A percentile compares a stretch with the other conserved stretches of the same genome.
These are phyloP conservation scores for Tolypocladium amazonense DNA, from an alignment of 2,329 filamentous ascomycete genomes.

Conservation along the genomic window DNA sequence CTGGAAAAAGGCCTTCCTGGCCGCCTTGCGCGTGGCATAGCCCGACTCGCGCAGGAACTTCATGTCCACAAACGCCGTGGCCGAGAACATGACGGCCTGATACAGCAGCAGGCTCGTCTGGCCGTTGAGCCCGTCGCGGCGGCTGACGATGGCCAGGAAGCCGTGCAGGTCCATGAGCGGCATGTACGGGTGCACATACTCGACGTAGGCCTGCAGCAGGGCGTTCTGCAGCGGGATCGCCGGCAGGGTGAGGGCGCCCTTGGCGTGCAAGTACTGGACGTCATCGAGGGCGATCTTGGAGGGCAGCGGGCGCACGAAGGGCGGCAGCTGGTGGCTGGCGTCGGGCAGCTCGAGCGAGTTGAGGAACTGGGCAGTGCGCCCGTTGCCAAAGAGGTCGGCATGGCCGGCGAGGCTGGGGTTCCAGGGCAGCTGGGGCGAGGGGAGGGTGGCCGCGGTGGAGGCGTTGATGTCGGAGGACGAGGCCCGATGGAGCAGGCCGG, in stretches of 20 bases:
- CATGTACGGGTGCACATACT: conserved; percentile 93
- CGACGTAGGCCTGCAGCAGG: conserved; percentile 69
- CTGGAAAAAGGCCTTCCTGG: conserved; percentile 80
- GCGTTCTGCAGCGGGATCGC: conserved; percentile 62
- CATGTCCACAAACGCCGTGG: conserved; percentile 79
- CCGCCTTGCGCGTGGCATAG: conserved; percentile 66
- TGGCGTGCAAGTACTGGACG: conserved; percentile 70
- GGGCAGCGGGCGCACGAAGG: conserved; percentile 72
- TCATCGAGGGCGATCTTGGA: conserved; percentile 70
- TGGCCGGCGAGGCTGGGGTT: conserved; percentile 11
- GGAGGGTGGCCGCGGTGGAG: conserved; percentile 2
- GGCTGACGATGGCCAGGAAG: conserved; percentile 49
- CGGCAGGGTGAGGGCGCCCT: conserved; percentile 76
- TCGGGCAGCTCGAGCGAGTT: conserved; percentile 38
- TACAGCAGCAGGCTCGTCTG: conserved; percentile 79
- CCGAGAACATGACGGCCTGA: conserved; percentile 91
- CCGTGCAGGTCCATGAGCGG: conserved; percentile 64
- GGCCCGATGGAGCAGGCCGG: conserved; percentile 13
- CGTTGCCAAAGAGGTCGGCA: conserved; percentile 22
- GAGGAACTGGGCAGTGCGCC: conserved; percentile 32
- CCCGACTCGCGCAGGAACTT: conserved; percentile 66
- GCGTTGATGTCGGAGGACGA: conserved; percentile 7
- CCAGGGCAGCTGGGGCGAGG: conserved; percentile 15
- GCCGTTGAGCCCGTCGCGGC: conserved; percentile 56
- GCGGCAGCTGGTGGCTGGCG: conserved; percentile 38